phyloP scores from a whole-genome alignment of 106 monocot species.

The Cymbidium sinense region DNA sequence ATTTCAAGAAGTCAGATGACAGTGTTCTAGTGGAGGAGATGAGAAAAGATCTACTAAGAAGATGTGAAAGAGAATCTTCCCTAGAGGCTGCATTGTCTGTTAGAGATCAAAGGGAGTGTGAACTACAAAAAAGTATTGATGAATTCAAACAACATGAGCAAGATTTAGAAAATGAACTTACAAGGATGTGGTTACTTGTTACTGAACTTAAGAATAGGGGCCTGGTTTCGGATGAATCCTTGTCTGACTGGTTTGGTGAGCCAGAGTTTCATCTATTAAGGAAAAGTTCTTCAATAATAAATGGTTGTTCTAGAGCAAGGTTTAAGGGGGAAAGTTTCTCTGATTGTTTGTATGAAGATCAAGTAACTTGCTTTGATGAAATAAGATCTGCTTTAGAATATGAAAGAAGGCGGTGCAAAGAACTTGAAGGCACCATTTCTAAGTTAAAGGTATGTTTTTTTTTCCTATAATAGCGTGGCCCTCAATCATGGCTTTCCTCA shows the following conservation, averaged over 20 bases:
- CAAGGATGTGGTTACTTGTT: constrained; percentile 85
- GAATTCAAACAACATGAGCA: constrained; percentile 60
- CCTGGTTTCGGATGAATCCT: constrained; percentile 19
- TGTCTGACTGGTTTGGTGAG: constrained; percentile 19
- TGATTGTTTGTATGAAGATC: constrained; percentile 17
- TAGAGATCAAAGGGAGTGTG: constrained; percentile 50
- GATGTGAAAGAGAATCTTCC: constrained; percentile 58
- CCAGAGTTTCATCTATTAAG: constrained; percentile 16
- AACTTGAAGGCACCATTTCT: constrained; percentile 59
- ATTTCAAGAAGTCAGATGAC: constrained; percentile 22
- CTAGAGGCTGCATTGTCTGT: constrained; percentile 54
- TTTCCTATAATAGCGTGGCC: not conserved
- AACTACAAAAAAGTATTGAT: constrained; percentile 50
- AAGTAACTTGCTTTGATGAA: constrained; percentile 34
- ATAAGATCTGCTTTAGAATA: constrained; percentile 53
- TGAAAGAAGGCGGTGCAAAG: constrained; percentile 69
- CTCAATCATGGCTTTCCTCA: not conserved
- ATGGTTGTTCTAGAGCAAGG: constrained; percentile 16
- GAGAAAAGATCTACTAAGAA: constrained; percentile 50
- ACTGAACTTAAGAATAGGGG: constrained; percentile 56
- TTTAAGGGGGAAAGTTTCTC: constrained; percentile 16
- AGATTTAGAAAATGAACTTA: constrained; percentile 79
- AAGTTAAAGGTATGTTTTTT: constrained; percentile 56
- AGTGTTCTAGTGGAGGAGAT: constrained; percentile 50
- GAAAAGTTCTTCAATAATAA: constrained; percentile 32